Conservation (phyloP, 768 basidiomycete genomes). For the Lentinula sp. region DNA sequence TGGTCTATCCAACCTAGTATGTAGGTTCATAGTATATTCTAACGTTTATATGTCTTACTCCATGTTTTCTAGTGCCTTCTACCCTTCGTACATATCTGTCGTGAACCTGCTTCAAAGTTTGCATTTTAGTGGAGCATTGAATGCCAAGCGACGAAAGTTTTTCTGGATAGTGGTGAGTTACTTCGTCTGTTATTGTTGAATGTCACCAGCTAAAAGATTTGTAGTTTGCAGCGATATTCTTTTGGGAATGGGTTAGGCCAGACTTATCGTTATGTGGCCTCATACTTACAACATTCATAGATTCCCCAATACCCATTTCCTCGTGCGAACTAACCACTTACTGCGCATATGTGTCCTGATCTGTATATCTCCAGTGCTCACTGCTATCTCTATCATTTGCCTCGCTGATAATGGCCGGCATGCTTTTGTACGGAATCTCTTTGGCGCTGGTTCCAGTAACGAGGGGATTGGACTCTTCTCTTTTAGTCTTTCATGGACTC, state of each 20-base stretch:
- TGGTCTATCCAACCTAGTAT: constrained; percentile 49
- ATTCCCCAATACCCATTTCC: constrained; percentile 8
- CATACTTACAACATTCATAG: not conserved
- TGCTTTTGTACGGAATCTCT: constrained; percentile 32
- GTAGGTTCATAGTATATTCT: constrained; percentile 4
- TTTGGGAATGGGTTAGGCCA: constrained; percentile 3
- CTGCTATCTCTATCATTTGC: constrained; percentile 45
- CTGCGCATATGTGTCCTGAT: not conserved
- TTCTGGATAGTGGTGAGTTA: constrained; percentile 48
- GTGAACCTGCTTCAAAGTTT: constrained; percentile 48
- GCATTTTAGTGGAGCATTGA: constrained; percentile 45
- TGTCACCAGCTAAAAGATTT: not conserved
- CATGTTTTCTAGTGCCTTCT: constrained; percentile 31
- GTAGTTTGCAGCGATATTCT: constrained; percentile 2
- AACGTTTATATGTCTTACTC: not conserved
- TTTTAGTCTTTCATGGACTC: constrained; percentile 44
- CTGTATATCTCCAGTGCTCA: constrained; percentile 23
- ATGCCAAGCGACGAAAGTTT: constrained; percentile 42
- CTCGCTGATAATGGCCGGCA: constrained; percentile 41
- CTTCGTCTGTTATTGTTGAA: not conserved
- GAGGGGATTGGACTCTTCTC: constrained; percentile 45
- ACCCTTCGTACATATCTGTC: constrained; percentile 45
- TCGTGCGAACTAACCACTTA: not conserved
- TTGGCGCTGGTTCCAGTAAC: constrained; percentile 43
- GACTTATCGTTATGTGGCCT: not conserved